phyloP scores from a whole-genome alignment of 2,329 filamentous ascomycete genomes.

The Claviceps sp. region DNA sequence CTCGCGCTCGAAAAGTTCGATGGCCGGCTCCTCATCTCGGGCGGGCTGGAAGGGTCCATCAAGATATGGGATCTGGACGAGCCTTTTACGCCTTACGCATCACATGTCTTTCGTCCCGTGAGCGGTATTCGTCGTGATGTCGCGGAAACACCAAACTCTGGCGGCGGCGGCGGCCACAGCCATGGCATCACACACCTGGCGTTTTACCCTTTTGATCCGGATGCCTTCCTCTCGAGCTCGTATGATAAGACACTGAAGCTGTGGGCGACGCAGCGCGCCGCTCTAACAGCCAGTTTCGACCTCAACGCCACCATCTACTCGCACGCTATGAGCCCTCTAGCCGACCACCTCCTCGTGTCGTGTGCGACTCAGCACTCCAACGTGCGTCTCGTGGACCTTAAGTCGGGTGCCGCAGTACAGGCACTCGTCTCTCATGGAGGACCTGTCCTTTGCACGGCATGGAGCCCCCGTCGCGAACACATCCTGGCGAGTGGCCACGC shows the following conservation, averaged over 20 bases:
- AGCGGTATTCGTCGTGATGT: conserved; percentile 33
- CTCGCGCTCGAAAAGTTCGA: conserved; percentile 73
- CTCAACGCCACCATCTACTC: conserved; percentile 58
- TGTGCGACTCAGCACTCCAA: conserved; percentile 78
- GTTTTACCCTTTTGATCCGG: conserved; percentile 67
- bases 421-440: conserved; percentile 56
- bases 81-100: conserved; percentile 28
- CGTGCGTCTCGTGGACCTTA: conserved; percentile 74
- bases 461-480: conserved; percentile 72
- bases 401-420: conserved; percentile 61
- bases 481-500: conserved; percentile 72
- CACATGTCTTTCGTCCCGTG: conserved; percentile 40
- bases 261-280: conserved; percentile 52
- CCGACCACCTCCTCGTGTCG: conserved; percentile 65
- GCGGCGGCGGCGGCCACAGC: conserved; percentile 33
- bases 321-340: conserved; percentile 63
- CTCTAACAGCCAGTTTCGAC: conserved; percentile 51
- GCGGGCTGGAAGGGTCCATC: conserved; percentile 72
- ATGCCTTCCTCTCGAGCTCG: conserved; percentile 62
- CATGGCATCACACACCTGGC: conserved; percentile 63
- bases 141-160: neutral
- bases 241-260: conserved; percentile 68
- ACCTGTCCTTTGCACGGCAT: conserved; percentile 55
- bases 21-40: conserved; percentile 64
- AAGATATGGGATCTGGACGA: conserved; percentile 78